Evolutionary conservation across 129 eudicot genomes (phyloP).

Genomic region (Sambucus nigra): DNA sequence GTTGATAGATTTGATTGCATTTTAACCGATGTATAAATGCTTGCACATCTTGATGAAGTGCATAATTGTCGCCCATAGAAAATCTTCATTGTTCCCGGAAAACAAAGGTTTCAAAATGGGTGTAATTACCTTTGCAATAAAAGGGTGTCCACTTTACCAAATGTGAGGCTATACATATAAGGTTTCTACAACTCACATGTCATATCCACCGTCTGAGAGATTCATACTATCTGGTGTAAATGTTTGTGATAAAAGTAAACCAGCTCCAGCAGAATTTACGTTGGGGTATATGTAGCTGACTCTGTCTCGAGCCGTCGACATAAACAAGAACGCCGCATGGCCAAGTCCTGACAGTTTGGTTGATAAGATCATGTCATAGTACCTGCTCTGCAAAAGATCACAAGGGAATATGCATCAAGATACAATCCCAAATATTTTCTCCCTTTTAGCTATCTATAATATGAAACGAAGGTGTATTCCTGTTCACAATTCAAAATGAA

Average conservation of each 20-base stretch:
- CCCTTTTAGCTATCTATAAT: not conserved
- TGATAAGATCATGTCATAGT: slow-evolving; percentile 74
- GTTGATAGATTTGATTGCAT: no score
- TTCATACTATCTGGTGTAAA: slow-evolving; percentile 57
- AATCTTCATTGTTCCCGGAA: no score
- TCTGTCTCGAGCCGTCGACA: slow-evolving; percentile 70
- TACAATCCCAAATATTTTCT: not conserved
- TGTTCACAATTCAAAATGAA: no score
- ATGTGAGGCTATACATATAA: no score
- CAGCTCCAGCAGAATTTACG: slow-evolving; percentile 93
- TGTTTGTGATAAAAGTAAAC: slow-evolving; percentile 62
- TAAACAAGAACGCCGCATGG: slow-evolving; percentile 86
- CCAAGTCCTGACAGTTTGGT: slow-evolving; percentile 93
- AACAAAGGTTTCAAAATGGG: no score
- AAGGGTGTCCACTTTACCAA: not conserved
- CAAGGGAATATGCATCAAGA: not conserved
- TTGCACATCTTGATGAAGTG: no score
- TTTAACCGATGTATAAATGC: no score
- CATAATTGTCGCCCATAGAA: no score
- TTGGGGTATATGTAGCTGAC: slow-evolving; percentile 82
- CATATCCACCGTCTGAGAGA: slow-evolving; percentile 78
- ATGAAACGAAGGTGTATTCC: no score
- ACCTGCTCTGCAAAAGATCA: slow-evolving; percentile 48
- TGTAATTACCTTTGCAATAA: not conserved
- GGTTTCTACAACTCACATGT: slow-evolving; percentile 43